These are phyloP conservation scores for Manihot esculenta DNA, from an alignment of 441 rosid species.

Conservation along the genomic window DNA sequence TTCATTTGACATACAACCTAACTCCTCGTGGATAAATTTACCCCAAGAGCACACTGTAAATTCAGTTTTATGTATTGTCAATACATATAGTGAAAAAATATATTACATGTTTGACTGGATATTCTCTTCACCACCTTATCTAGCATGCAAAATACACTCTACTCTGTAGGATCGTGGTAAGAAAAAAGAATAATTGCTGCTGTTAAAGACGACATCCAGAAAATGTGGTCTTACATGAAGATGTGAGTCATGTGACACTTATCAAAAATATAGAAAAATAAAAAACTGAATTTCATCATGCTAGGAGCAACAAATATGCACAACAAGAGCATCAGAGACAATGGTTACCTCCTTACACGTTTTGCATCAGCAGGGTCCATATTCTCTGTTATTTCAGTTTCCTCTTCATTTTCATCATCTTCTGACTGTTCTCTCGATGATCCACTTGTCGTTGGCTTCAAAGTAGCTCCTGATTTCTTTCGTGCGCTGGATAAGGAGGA, in stretches of 20 bases:
- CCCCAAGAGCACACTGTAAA: background rate
- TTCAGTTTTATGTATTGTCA: background rate
- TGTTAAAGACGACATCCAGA: background rate
- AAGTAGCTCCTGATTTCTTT: constrained; percentile 37
- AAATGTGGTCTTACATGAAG: background rate
- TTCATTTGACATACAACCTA: background rate
- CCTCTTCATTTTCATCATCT: constrained; percentile 85
- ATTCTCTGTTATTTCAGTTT: constrained; percentile 57
- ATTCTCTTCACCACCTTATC: constrained; percentile 12
- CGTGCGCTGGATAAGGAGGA: constrained; percentile 35
- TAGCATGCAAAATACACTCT: background rate
- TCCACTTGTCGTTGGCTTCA: constrained; percentile 69
- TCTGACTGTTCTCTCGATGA: constrained; percentile 84
- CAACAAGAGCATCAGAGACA: constrained; percentile 9
- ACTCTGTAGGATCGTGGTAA: background rate
- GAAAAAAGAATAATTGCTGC: background rate
- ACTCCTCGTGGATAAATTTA: background rate
- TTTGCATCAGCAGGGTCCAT: constrained; percentile 61
- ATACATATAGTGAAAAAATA: background rate
- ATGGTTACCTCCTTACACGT: constrained; percentile 74
- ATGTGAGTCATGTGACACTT: background rate
- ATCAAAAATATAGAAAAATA: background rate
- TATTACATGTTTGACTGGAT: background rate
- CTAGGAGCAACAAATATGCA: constrained; percentile 1
- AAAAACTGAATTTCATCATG: background rate